Evolutionary conservation across 495 filamentous ascomycete species (phyloP).

Genomic region (Penicillium chermesinum): DNA sequence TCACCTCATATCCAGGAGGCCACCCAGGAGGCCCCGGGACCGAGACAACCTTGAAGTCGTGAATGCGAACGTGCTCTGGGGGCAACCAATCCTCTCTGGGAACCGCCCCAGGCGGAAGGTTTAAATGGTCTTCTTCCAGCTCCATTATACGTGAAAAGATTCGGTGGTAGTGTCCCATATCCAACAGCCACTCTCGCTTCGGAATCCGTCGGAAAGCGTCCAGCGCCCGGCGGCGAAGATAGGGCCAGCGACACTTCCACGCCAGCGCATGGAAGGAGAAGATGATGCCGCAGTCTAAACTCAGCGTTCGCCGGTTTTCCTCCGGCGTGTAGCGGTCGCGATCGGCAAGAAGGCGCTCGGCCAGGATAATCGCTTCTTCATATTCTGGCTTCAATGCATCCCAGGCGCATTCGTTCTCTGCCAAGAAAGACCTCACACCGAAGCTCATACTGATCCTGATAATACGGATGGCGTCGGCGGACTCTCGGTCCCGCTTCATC

Average conservation of each 20-base stretch:
- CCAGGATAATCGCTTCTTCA: conserved; percentile 7
- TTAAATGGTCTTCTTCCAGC: conserved; percentile 8
- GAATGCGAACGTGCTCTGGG: conserved; percentile 13
- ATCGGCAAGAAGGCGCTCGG: conserved; percentile 7
- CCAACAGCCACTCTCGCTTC: conserved; percentile 10
- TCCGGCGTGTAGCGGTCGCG: conserved; percentile 6
- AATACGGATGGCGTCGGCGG: conserved; percentile 11
- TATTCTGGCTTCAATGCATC: conserved; percentile 4
- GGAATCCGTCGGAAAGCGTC: conserved; percentile 10
- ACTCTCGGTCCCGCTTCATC: conserved; percentile 6
- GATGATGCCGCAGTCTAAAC: conserved; percentile 13
- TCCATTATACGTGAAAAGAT: conserved; percentile 17
- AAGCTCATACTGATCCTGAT: conserved; percentile 5
- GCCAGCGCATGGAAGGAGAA: conserved; percentile 16
- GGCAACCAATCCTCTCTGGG: conserved; percentile 5
- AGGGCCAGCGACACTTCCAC: conserved; percentile 19
- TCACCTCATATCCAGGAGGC: conserved; percentile 3
- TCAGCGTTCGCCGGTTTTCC: conserved; percentile 3
- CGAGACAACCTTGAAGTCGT: conserved; percentile 9
- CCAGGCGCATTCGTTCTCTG: conserved; percentile 11
- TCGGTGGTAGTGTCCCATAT: conserved; percentile 9
- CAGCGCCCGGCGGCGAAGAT: conserved; percentile 11
- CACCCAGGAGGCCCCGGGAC: neutral
- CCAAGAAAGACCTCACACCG: conserved; percentile 6
- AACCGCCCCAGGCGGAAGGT: neutral